Conservation (phyloP, 441 rosid genomes). For the Erodium trifolium region DNA sequence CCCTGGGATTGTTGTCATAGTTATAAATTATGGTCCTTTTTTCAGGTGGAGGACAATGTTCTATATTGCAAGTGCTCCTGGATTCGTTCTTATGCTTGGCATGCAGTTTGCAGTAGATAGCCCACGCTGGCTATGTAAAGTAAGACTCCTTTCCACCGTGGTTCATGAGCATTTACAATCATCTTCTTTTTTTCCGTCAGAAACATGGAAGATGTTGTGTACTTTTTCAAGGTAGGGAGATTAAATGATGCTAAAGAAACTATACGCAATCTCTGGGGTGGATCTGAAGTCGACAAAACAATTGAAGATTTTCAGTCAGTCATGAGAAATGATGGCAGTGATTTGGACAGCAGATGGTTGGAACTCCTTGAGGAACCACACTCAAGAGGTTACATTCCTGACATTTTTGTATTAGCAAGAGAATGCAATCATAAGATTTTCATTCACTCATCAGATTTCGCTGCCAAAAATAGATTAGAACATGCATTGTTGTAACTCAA, state of each 20-base stretch:
- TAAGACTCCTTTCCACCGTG: constrained; percentile 23
- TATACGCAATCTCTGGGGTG: constrained; percentile 57
- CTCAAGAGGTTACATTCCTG: constrained; percentile 49
- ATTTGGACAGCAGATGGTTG: constrained; percentile 47
- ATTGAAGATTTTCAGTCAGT: constrained; percentile 52
- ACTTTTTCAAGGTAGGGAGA: constrained; percentile 42
- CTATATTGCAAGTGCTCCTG: constrained; percentile 51
- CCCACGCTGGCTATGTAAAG: constrained; percentile 81
- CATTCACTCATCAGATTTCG: neutral
- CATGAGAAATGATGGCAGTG: constrained; percentile 42
- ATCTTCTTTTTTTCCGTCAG: constrained; percentile 14
- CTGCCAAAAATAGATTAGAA: neutral
- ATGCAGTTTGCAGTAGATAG: constrained; percentile 80
- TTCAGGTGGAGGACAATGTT: constrained; percentile 79
- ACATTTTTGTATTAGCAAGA: neutral
- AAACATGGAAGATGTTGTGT: constrained; percentile 11
- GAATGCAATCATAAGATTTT: neutral
- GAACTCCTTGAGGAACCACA: constrained; percentile 73
- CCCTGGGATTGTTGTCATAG: neutral
- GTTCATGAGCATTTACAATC: constrained; percentile 11
- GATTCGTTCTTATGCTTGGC: constrained; percentile 48
- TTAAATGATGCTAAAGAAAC: constrained; percentile 49
- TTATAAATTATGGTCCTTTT: constrained; percentile 12
- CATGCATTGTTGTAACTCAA: neutral
- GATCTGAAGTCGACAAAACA: constrained; percentile 45